Evolutionary conservation across 345 rosid species (phyloP).

Genomic region (Orychophragmus violaceus): DNA sequence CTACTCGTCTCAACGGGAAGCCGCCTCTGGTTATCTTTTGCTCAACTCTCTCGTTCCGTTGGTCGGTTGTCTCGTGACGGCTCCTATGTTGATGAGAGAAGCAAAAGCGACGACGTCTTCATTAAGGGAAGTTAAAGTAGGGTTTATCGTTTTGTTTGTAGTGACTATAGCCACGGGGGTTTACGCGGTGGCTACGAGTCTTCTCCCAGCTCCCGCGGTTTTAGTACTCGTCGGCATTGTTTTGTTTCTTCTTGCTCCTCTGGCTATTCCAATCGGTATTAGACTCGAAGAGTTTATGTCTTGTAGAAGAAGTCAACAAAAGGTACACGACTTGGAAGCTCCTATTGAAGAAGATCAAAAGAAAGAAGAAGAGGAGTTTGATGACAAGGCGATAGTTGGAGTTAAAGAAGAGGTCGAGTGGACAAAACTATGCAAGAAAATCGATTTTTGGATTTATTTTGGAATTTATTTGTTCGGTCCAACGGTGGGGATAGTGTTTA

Average conservation of each 20-base stretch:
- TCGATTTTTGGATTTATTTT: conserved; percentile 77
- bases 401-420: conserved; percentile 64
- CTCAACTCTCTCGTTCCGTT: conserved; percentile 59
- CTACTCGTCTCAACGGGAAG: conserved; percentile 25
- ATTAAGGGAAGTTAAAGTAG: conserved; percentile 8
- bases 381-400: neutral
- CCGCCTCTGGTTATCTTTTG: conserved; percentile 53
- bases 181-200: conserved; percentile 57
- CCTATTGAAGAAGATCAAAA: conserved; percentile 9
- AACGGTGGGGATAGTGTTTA: conserved; percentile 71
- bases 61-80: conserved; percentile 30
- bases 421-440: conserved; percentile 46
- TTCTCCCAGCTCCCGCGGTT: conserved; percentile 33
- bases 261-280: conserved; percentile 39
- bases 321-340: conserved; percentile 34
- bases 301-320: neutral
- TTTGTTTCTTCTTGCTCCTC: conserved; percentile 44
- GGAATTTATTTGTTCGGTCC: conserved; percentile 68
- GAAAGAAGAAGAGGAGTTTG: conserved; percentile 5
- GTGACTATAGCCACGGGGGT: conserved; percentile 62
- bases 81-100: conserved; percentile 37
- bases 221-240: conserved; percentile 40
- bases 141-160: conserved; percentile 40
- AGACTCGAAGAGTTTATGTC: conserved; percentile 2
- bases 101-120: neutral